A percentile compares a stretch with the other conserved stretches of the same genome.
Conservation (phyloP, 1,139 yeast species). For the Scheffersomyces stambukii region DNA sequence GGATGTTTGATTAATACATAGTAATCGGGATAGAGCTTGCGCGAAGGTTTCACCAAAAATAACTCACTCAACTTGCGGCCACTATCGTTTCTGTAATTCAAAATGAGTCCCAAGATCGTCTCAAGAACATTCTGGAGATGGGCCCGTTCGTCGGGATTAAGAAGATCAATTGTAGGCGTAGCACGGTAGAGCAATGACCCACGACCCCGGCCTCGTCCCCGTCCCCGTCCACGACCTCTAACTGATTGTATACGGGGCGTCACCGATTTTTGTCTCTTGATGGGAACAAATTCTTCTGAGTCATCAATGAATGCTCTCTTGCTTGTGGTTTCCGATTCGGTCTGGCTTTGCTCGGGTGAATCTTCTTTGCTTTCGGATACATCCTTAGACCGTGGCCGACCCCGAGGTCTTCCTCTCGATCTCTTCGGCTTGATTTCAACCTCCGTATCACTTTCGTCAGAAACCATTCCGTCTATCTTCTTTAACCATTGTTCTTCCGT, state of each 20-base stretch:
- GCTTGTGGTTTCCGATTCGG: conserved; percentile 2
- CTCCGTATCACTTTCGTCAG: conserved; percentile 31
- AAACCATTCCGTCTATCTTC: conserved; percentile 49
- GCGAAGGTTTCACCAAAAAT: conserved; percentile 67
- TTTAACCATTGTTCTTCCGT: conserved; percentile 78
- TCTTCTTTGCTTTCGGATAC: background rate
- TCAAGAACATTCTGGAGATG: conserved; percentile 39
- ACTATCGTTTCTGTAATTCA: conserved; percentile 40
- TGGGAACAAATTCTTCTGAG: conserved; percentile 8
- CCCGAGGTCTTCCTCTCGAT: conserved; percentile 23
- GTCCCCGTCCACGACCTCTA: conserved; percentile 22
- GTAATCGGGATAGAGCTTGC: conserved; percentile 78
- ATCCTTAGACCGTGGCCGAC: no score
- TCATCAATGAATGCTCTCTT: conserved; percentile 12
- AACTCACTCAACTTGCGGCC: conserved; percentile 51
- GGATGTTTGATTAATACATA: conserved; percentile 76
- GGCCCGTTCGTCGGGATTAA: conserved; percentile 39
- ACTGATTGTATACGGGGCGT: conserved; percentile 21
- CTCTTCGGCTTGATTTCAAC: conserved; percentile 18
- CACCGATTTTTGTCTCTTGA: conserved; percentile 25
- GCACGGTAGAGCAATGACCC: conserved; percentile 27
- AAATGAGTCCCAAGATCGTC: conserved; percentile 41
- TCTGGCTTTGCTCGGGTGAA: conserved; percentile 5
- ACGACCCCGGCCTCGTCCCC: conserved; percentile 22
- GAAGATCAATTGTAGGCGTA: conserved; percentile 37